These are phyloP conservation scores for Colletotrichum camelliae DNA, from an alignment of 2,329 filamentous ascomycete genomes.

Conservation along the genomic window DNA sequence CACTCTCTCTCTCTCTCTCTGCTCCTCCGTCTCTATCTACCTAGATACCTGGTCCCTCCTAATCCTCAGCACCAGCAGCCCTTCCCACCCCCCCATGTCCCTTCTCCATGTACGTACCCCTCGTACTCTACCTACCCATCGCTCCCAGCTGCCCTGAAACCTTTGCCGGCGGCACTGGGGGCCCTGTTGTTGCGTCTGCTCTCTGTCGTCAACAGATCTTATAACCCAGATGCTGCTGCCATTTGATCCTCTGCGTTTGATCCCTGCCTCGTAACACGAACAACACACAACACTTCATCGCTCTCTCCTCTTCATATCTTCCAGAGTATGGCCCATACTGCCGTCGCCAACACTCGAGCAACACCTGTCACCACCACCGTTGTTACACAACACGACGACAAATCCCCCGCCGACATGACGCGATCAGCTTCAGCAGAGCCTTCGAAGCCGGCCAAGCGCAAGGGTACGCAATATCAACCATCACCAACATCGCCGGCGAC, in stretches of 20 bases:
- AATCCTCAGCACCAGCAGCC: neutral
- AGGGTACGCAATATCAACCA: constrained; percentile 40
- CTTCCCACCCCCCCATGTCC: neutral
- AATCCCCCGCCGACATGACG: constrained; percentile 34
- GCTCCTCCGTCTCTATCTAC: neutral
- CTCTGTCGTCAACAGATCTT: constrained; percentile 17
- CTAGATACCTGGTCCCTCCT: neutral
- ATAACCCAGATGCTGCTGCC: constrained; percentile 22
- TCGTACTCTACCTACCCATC: neutral
- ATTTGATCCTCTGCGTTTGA: constrained; percentile 4
- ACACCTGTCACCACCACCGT: constrained; percentile 9
- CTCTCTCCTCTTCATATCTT: constrained; percentile 1
- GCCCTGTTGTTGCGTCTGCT: constrained; percentile 19
- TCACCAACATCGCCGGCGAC: neutral
- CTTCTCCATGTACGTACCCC: neutral
- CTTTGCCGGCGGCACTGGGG: constrained; percentile 20
- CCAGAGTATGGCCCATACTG: constrained; percentile 19
- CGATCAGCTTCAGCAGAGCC: constrained; percentile 50
- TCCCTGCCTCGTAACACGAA: constrained; percentile 15
- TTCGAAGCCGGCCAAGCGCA: constrained; percentile 48
- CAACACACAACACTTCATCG: constrained; percentile 2
- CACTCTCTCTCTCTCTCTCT: neutral
- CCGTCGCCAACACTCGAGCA: constrained; percentile 15
- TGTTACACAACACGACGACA: constrained; percentile 18
- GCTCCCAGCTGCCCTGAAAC: constrained; percentile 22